phyloP scores from a whole-genome alignment of 2,329 filamentous ascomycete species.

The Ambrosiella xylebori region DNA sequence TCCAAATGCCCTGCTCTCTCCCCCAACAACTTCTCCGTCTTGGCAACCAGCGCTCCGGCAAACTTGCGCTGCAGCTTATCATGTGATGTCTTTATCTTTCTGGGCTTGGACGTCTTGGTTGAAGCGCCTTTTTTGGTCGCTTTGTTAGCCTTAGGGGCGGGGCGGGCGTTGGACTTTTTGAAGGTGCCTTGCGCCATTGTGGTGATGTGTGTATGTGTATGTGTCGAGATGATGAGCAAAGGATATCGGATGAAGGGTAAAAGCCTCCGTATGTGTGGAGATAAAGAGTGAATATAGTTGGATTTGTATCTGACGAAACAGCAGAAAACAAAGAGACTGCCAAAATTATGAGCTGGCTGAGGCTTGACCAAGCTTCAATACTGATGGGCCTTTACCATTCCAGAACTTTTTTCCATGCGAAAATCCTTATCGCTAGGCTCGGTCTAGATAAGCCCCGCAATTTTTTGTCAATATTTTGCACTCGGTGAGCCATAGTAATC shows the following conservation, averaged over 20 bases:
- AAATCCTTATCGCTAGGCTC: not conserved
- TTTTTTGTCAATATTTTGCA: not conserved
- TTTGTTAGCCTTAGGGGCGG: conserved; percentile 21
- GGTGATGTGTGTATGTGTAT: not conserved
- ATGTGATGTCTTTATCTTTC: conserved; percentile 26
- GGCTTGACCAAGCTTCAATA: not conserved
- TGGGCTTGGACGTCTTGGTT: conserved; percentile 33
- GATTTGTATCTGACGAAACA: no score
- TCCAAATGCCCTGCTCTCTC: conserved; percentile 43
- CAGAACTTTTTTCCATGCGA: not conserved
- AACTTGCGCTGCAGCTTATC: conserved; percentile 39
- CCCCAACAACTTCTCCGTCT: conserved; percentile 40
- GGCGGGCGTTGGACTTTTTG: conserved; percentile 29
- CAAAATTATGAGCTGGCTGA: not conserved
- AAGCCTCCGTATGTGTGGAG: not conserved
- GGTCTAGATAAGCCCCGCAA: not conserved
- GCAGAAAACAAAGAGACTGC: not conserved
- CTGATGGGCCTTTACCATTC: not conserved
- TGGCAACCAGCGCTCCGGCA: conserved; percentile 33
- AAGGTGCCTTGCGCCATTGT: conserved; percentile 38
- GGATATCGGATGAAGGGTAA: not conserved
- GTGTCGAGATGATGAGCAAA: not conserved
- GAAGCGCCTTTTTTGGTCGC: conserved; percentile 20
- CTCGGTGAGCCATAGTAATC: not conserved
- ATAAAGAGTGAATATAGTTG: no score